A percentile compares a stretch with the other conserved stretches of the same genome.
Evolutionary conservation across 2,329 filamentous ascomycete genomes (phyloP).

Genomic region (Fusarium lateritium): DNA sequence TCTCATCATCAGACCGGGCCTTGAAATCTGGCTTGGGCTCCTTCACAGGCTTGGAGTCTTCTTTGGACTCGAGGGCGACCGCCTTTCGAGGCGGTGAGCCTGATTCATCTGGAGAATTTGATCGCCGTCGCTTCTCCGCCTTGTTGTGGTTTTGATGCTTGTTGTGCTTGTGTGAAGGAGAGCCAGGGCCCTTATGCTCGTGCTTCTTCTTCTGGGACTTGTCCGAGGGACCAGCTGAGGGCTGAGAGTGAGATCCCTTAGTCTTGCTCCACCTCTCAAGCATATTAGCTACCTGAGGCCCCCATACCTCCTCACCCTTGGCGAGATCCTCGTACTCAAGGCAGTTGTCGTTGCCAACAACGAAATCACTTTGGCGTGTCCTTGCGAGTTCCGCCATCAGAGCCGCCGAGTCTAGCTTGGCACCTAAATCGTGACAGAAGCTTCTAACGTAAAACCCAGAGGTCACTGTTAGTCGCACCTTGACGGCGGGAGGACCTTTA

Average conservation of each 20-base stretch:
- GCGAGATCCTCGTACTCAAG: slow-evolving; percentile 84
- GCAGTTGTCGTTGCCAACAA: slow-evolving; percentile 77
- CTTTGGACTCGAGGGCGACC: slow-evolving; percentile 43
- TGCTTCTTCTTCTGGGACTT: slow-evolving; percentile 45
- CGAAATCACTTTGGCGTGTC: slow-evolving; percentile 85
- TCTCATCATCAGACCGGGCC: slow-evolving; percentile 56
- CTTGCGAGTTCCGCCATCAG: slow-evolving; percentile 90
- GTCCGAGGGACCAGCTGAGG: slow-evolving; percentile 40
- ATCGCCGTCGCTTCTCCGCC: slow-evolving; percentile 52
- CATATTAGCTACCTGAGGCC: slow-evolving; percentile 74
- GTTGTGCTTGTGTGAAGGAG: slow-evolving; percentile 31
- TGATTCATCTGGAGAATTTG: slow-evolving; percentile 45
- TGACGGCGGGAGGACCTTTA: slow-evolving; percentile 80
- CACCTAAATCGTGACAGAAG: slow-evolving; percentile 91
- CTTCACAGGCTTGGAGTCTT: slow-evolving; percentile 34
- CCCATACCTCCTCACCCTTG: slow-evolving; percentile 86
- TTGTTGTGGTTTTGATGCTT: slow-evolving; percentile 32
- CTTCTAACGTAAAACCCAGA: slow-evolving; percentile 98
- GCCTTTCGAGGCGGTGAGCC: slow-evolving; percentile 51
- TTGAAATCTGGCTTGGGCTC: slow-evolving; percentile 29
- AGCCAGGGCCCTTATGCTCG: slow-evolving; percentile 23
- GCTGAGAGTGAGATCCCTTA: slow-evolving; percentile 42
- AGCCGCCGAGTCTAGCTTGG: slow-evolving; percentile 83
- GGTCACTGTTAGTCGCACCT: slow-evolving; percentile 90
- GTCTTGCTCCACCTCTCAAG: slow-evolving; percentile 60